Conservation (phyloP, 805 yeast species). For the Komagataella ulmi region DNA sequence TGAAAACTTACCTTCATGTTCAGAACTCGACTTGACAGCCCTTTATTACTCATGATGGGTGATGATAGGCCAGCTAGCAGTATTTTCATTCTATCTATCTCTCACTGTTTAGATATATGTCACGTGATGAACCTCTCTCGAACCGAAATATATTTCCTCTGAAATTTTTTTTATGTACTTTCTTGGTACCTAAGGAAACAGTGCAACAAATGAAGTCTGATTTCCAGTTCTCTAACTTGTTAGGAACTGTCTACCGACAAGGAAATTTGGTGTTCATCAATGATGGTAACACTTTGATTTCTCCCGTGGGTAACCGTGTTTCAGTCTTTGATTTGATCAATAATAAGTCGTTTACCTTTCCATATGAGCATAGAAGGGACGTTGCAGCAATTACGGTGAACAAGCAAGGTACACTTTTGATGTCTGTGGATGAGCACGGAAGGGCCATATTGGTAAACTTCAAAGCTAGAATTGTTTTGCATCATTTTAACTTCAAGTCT, state of each 20-base stretch:
- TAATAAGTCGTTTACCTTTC: slow-evolving; percentile 78
- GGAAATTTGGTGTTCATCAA: slow-evolving; percentile 82
- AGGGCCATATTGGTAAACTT: slow-evolving; percentile 87
- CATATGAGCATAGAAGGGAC: slow-evolving; percentile 85
- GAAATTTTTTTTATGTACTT: not conserved
- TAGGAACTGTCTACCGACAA: slow-evolving; percentile 89
- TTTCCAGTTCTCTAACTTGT: slow-evolving; percentile 71
- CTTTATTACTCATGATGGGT: slow-evolving; percentile 7
- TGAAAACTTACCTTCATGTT: slow-evolving; percentile 46
- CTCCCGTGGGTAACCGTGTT: slow-evolving; percentile 93
- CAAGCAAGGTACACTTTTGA: slow-evolving; percentile 62
- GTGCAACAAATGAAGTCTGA: slow-evolving; percentile 60
- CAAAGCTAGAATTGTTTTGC: slow-evolving; percentile 69
- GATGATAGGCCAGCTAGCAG: not conserved
- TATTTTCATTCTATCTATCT: not conserved
- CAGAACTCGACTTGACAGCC: slow-evolving; percentile 56
- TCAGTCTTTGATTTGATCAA: slow-evolving; percentile 77
- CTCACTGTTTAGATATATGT: not conserved
- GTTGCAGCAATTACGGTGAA: slow-evolving; percentile 72
- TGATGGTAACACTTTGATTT: slow-evolving; percentile 71
- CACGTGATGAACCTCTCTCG: not conserved
- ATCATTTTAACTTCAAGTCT: slow-evolving; percentile 88
- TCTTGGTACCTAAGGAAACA: not conserved
- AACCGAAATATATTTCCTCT: not conserved
- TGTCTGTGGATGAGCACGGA: slow-evolving; percentile 85